Base-by-base conservation (phyloP, 2,329 filamentous ascomycete species). In the Cordyceps cicadae region DNA sequence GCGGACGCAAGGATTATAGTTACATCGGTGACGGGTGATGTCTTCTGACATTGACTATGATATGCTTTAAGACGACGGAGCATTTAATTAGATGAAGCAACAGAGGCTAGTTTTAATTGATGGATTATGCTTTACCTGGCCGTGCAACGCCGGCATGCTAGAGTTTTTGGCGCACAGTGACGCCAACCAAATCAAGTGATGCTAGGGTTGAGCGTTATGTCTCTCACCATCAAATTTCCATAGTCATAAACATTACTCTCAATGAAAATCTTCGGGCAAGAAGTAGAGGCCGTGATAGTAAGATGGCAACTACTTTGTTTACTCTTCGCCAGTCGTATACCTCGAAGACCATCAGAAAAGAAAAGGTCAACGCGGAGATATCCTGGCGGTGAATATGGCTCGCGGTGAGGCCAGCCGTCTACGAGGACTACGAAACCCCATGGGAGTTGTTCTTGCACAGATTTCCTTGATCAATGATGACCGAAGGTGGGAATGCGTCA, bases 261-360 rank as follows among this genome's bases (percentile, higher is more conserved):
- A 76, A 79, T 72, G 83, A 83, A 85, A 87, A 86, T 93, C 89
- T 93, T 90, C 88, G 86, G 87, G 87, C 80, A 79, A 92, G 88
- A 81, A 75, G 76, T 73, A 71, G 74, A 76, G 75, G 78, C 67
- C 74, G 70, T 83, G 77, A 82, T 74, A 79, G 73, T 70, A 68
- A 66, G 54, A 12, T 65, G 71, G 68, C 68, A 74, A 69, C 70
- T 71, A 70, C 75, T 74, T 68, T 72, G 70, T 76, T 94, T 81
- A 69, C 76, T 96, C 81, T 96, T 81, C 89, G 91, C 91, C 84
- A 92, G 83, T 85, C 86, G 89, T 96, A 86, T 96, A 96, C 87
- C 91, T 90, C 85, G 85, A 85, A 82, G 88, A 85, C 87, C 89
- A 90, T 87, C 71, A 79, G 75, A 26, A 24, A 24, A 37, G 26